These are phyloP conservation scores for Coemansia reversa DNA, from an alignment of 192 early-diverging fungal genomes.

Conservation along the genomic window DNA sequence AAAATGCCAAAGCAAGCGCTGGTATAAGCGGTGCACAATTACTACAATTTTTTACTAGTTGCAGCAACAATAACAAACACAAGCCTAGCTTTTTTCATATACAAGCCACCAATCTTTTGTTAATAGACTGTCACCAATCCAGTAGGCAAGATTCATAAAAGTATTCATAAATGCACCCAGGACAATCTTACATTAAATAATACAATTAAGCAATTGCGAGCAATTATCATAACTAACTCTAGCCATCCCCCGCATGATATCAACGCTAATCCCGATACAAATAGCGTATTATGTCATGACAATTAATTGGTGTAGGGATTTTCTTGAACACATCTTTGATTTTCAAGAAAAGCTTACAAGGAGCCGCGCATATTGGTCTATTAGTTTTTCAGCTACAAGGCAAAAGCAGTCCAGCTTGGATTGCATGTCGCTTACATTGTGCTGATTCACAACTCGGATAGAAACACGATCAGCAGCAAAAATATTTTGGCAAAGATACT, in stretches of 20 bases:
- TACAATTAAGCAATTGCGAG: constrained; percentile 1
- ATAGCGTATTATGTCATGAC: background rate
- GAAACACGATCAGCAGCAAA: background rate
- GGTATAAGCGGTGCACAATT: background rate
- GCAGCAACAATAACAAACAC: background rate
- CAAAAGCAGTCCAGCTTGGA: background rate
- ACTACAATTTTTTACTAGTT: background rate
- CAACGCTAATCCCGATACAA: background rate
- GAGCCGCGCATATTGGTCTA: background rate
- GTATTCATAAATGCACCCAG: background rate
- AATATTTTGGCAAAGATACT: background rate
- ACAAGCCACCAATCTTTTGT: background rate
- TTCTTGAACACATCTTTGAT: background rate
- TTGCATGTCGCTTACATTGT: background rate
- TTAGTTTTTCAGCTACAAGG: background rate
- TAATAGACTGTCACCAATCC: background rate
- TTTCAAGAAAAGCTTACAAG: background rate
- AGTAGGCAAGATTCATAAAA: background rate
- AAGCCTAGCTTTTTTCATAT: background rate
- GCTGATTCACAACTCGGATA: background rate
- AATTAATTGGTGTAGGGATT: background rate
- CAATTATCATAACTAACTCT: background rate
- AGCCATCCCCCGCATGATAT: background rate
- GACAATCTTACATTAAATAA: background rate
- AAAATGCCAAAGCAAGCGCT: background rate